phyloP scores from a whole-genome alignment of 1,139 yeast genomes.

The Ogataea hybrid region DNA sequence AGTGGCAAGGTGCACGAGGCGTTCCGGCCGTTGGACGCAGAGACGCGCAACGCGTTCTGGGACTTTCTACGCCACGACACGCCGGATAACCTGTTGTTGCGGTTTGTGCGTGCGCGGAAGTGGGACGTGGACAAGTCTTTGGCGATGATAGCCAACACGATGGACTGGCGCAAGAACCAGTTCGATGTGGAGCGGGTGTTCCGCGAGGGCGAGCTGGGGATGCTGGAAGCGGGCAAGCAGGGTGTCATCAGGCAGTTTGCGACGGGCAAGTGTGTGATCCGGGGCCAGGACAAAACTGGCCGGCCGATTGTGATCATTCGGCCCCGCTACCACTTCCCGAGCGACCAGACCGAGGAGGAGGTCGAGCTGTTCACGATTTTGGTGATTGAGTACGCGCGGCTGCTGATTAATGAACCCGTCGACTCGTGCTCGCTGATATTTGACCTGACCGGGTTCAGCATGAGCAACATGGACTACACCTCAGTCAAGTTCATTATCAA shows the following conservation, averaged over 20 bases:
- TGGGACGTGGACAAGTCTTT: slow-evolving; percentile 63
- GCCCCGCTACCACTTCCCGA: slow-evolving; percentile 70
- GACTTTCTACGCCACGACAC: slow-evolving; percentile 59
- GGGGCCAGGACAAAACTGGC: slow-evolving; percentile 61
- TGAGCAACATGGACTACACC: slow-evolving; percentile 79
- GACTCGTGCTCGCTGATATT: slow-evolving; percentile 75
- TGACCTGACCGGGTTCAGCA: slow-evolving; percentile 71
- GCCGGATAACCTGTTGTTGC: slow-evolving; percentile 65
- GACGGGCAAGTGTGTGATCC: slow-evolving; percentile 59
- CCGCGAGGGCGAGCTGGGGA: slow-evolving; percentile 57
- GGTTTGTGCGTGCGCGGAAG: slow-evolving; percentile 73
- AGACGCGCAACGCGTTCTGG: slow-evolving; percentile 50
- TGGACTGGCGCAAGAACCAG: slow-evolving; percentile 66
- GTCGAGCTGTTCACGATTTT: slow-evolving; percentile 64
- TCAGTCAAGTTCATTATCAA: slow-evolving; percentile 77
- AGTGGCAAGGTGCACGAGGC: slow-evolving; percentile 25
- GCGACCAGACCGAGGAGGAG: slow-evolving; percentile 66
- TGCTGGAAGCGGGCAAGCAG: slow-evolving; percentile 35
- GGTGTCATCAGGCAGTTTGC: slow-evolving; percentile 52
- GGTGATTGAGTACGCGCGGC: slow-evolving; percentile 67
- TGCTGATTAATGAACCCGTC: slow-evolving; percentile 59
- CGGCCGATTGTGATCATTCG: slow-evolving; percentile 72
- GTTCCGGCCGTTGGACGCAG: slow-evolving; percentile 41
- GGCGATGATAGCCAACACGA: slow-evolving; percentile 61
- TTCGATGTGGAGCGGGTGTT: slow-evolving; percentile 57